Percentiles rank a stretch among this genome's conserved stretches.
Conservation (phyloP, 2,329 filamentous ascomycete species). For the Neofusicoccum sp. region DNA sequence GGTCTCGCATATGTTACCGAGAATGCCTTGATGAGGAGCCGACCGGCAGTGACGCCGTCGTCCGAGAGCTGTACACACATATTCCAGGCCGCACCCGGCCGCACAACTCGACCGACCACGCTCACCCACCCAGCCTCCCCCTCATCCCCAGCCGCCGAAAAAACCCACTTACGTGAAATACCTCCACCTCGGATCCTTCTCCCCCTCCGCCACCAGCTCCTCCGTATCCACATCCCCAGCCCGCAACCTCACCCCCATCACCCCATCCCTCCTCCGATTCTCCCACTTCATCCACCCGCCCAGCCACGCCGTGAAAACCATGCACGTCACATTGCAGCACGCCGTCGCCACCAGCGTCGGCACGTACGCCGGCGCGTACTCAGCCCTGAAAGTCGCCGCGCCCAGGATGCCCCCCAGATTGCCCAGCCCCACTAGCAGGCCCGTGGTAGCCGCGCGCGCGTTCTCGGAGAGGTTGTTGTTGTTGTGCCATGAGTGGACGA, state of each 20-base stretch:
- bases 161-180: slow-evolving; percentile 10
- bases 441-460: not conserved
- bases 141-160: not conserved
- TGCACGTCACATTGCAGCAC: not conserved
- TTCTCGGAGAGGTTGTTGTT: slow-evolving; percentile 14
- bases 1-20: no score
- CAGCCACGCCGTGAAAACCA: not conserved
- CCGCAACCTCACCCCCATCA: slow-evolving; percentile 1
- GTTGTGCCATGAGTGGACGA: slow-evolving; percentile 18
- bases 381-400: not conserved
- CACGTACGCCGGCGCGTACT: slow-evolving; percentile 8
- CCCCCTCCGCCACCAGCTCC: slow-evolving; percentile 19
- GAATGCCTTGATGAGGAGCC: no score
- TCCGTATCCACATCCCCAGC: not conserved
- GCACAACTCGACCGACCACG: no score
- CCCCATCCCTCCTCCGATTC: slow-evolving; percentile 6
- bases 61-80: no score
- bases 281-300: slow-evolving; percentile 15
- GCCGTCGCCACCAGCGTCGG: slow-evolving; percentile 3
- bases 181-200: slow-evolving; percentile 14
- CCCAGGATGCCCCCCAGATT: slow-evolving; percentile 8
- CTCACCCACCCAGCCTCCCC: not conserved
- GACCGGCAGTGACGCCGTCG: no score
- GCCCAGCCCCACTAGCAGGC: slow-evolving; percentile 5
- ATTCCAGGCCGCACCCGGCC: no score